Evolutionary conservation across 78 protist species (phyloP).

Genomic region (Anaeramoeba ignava): DNA sequence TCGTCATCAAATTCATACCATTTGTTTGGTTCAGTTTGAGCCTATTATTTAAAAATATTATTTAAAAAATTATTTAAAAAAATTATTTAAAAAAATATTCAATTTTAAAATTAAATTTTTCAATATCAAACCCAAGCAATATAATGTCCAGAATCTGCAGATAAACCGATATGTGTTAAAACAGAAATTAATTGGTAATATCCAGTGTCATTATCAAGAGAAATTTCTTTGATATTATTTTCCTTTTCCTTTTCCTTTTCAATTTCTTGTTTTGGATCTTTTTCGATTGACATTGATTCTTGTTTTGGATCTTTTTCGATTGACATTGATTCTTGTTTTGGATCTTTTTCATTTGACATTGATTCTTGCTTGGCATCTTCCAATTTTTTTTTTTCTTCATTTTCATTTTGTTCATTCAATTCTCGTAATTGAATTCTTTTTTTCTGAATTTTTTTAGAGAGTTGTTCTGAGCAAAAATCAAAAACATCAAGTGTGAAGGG

Average conservation of each 20-base stretch:
- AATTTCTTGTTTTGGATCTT: constrained; percentile 17
- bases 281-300: constrained; percentile 15
- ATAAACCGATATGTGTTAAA: constrained; percentile 78
- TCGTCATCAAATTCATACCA: constrained; percentile 78
- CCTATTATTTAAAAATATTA: no score
- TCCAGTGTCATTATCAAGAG: constrained; percentile 33
- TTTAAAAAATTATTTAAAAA: no score
- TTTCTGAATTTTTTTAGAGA: not conserved
- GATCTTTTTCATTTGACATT: not conserved
- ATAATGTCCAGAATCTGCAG: constrained; percentile 80
- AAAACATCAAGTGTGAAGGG: constrained; percentile 8
- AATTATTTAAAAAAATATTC: no score
- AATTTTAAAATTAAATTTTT: no score
- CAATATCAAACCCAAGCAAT: constrained; percentile 78
- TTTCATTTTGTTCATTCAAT: not conserved
- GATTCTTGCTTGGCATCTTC: not conserved
- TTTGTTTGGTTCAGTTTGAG: not conserved
- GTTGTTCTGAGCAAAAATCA: not conserved
- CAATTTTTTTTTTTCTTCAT: not conserved
- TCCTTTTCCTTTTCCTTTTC: constrained; percentile 21
- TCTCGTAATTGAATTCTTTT: not conserved
- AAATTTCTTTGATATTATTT: not conserved
- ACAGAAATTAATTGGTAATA: constrained; percentile 68
- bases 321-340: not conserved
- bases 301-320: constrained; percentile 29